phyloP scores from a whole-genome alignment of 352 stramenopile genomes.

The Phytophthora hybrid region DNA sequence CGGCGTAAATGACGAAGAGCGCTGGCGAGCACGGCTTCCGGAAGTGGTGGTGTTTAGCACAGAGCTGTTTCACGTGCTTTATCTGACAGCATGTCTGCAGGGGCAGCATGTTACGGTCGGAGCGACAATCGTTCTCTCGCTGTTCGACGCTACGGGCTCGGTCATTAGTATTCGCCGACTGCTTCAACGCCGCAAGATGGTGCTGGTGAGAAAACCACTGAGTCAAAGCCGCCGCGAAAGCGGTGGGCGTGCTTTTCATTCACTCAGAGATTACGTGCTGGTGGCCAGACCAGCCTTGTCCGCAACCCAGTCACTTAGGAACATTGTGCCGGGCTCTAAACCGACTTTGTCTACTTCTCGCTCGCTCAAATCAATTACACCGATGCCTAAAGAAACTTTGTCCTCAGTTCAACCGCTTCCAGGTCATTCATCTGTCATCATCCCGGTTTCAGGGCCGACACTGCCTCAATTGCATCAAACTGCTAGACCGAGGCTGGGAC shows the following conservation, averaged over 20 bases:
- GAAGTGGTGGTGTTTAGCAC: conserved; percentile 32
- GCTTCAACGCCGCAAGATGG: neutral
- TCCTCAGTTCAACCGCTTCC: no score
- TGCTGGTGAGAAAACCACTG: neutral
- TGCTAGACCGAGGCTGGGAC: neutral
- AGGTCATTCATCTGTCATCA: neutral
- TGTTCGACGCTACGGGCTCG: conserved; percentile 3
- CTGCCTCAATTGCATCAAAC: neutral
- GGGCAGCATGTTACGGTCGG: conserved; percentile 11
- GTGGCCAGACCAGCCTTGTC: neutral
- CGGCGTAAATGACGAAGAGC: neutral
- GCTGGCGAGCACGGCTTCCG: conserved; percentile 24
- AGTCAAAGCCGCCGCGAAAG: neutral
- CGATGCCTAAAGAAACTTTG: neutral
- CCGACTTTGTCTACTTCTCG: neutral
- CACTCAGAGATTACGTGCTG: neutral
- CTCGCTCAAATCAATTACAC: neutral
- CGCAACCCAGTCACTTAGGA: neutral
- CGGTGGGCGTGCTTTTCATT: neutral
- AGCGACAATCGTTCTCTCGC: conserved; percentile 15
- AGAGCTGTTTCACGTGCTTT: conserved; percentile 33
- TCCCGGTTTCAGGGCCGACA: neutral
- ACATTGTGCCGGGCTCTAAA: neutral
- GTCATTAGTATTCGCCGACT: conserved; percentile 6
- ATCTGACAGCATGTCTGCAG: conserved; percentile 29